Percentiles rank a stretch among this genome's conserved stretches.
Conservation (phyloP, 2,329 filamentous ascomycete species). For the Cercospora janseana region DNA sequence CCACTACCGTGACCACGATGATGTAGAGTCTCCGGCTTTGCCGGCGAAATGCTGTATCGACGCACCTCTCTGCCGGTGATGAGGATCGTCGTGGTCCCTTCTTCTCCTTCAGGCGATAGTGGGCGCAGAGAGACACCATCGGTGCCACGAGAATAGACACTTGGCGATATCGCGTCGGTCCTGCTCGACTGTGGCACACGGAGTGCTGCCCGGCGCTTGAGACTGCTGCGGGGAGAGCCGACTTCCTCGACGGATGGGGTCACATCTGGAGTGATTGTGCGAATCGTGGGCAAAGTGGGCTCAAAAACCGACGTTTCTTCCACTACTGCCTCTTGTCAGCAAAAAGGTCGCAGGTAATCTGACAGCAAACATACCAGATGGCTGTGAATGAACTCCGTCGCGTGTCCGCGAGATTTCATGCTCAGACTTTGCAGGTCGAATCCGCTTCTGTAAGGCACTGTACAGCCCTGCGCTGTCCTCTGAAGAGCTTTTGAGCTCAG, state of each 20-base stretch:
- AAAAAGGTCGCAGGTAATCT: too few relatives aligned
- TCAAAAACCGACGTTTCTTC: constrained; percentile 9
- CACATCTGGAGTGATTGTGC: constrained; percentile 31
- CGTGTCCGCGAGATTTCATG: constrained; percentile 9
- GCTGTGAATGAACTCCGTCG: background rate
- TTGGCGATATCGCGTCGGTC: constrained; percentile 40
- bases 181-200: constrained; percentile 21
- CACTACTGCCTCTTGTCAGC: background rate
- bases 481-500: constrained; percentile 30
- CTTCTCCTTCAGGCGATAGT: constrained; percentile 29
- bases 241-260: constrained; percentile 13
- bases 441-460: constrained; percentile 54
- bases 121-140: constrained; percentile 40
- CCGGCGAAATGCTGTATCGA: constrained; percentile 41
- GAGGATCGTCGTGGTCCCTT: constrained; percentile 43
- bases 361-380: background rate
- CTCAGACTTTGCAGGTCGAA: constrained; percentile 43
- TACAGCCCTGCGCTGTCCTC: constrained; percentile 61
- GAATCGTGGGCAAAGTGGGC: constrained; percentile 25
- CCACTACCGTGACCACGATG: constrained; percentile 37
- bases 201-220: constrained; percentile 26
- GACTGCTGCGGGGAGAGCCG: constrained; percentile 18
- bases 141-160: constrained; percentile 48
- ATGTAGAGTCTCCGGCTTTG: constrained; percentile 20
- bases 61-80: constrained; percentile 46